phyloP scores from a whole-genome alignment of 768 basidiomycete species.

The Lentinus tigrinus region DNA sequence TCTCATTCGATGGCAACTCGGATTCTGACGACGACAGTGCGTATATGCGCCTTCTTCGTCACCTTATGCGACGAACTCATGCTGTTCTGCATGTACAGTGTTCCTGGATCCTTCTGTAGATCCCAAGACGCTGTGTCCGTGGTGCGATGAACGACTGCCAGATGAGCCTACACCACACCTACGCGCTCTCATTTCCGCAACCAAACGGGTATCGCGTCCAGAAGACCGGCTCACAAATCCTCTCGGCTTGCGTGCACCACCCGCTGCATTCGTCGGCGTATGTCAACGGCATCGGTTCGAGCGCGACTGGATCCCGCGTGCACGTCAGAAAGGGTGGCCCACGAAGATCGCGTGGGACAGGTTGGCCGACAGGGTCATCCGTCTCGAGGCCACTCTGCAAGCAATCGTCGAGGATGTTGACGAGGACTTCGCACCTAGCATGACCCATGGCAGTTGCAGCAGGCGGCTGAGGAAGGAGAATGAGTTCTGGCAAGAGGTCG shows the following conservation, averaged over 20 bases:
- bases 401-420: constrained; percentile 51
- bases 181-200: constrained; percentile 48
- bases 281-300: constrained; percentile 84
- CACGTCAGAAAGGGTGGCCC: constrained; percentile 74
- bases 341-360: constrained; percentile 62
- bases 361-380: constrained; percentile 52
- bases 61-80: background rate
- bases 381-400: constrained; percentile 46
- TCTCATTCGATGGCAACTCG: constrained; percentile 3
- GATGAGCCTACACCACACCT: constrained; percentile 58
- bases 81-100: constrained; percentile 35
- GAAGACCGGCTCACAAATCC: constrained; percentile 72
- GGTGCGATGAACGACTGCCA: constrained; percentile 74
- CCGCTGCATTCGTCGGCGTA: constrained; percentile 57
- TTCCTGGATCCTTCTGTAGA: constrained; percentile 52
- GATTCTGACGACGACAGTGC: constrained; percentile 24
- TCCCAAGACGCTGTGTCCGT: constrained; percentile 73
- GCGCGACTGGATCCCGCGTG: constrained; percentile 67
- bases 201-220: constrained; percentile 50
- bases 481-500: constrained; percentile 68
- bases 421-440: constrained; percentile 25
- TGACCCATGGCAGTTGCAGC: constrained; percentile 20
- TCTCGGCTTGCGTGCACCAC: constrained; percentile 53
- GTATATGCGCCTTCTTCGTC: background rate
- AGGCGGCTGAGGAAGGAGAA: constrained; percentile 38